Evolutionary conservation across 2,329 filamentous ascomycete genomes (phyloP), one percentile per base, ranked within the genome.

Genomic region (Eurotiales sp.): DNA sequence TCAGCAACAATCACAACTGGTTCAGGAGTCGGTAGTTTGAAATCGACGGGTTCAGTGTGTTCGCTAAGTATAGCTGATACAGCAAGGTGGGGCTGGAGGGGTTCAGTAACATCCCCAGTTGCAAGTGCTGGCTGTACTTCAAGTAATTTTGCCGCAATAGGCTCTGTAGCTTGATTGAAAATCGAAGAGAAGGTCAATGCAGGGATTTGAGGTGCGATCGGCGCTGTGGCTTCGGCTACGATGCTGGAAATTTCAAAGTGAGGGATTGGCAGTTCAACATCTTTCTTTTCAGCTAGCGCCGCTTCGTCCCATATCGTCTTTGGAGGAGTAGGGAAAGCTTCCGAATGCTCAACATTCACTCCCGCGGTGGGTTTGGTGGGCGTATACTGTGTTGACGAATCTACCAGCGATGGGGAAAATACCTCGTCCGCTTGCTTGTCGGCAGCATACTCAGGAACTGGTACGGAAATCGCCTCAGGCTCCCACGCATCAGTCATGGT

Each of bases 401-500:
- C 71, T 36, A 67, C 67, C 53, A 69, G 52, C 45, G 61, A 54
- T 2, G 63, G 60, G 2, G 56, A 55, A 17, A 23, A 27, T 37
- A 61, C 56, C 12, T 56, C 51, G 5, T 48, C 51, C 8, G 42
- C 25, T 25, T 37, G 32, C 8, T 45, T 21, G 14, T 40, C 30
- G 25, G 23, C 27, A n/a, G 15, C 14, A 23, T 42, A 27, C 23
- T 36, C 46, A 17, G 43, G 21, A n/a, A 21, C 29, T 30, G 46
- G 15, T 23, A 32, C 32, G 29, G 43, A 23, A 30, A 46, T n/a
- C 6, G 32, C 19, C 22, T 46, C 43, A 19, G 52, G 72, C 52
- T 73, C 68, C 77, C 77, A 80, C 21, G 78, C 73, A 46, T 85
- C 82, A 7, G 82, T 85, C 81, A 85, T 85, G 56, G 79, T 78